These are phyloP conservation scores for Talaromyces verruculosus DNA, from an alignment of 2,329 filamentous ascomycete species.

Conservation along the genomic window DNA sequence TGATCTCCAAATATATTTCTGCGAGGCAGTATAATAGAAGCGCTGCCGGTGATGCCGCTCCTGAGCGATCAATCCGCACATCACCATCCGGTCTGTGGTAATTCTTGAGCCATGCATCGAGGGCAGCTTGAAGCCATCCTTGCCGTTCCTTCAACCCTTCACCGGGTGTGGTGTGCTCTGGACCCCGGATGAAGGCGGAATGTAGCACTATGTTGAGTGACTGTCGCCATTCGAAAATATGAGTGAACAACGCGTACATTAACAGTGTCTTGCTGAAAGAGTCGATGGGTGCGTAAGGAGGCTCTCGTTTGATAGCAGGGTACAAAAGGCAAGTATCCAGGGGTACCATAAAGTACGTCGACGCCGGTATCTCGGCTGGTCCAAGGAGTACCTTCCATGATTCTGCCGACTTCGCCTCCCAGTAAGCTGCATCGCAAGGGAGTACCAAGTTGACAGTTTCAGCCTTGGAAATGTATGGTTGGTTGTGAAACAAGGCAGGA, in stretches of 20 bases:
- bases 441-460: constrained; percentile 21
- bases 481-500: constrained; percentile 21
- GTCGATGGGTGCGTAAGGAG: constrained; percentile 21
- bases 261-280: constrained; percentile 18
- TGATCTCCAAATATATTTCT: neutral
- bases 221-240: constrained; percentile 23
- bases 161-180: constrained; percentile 13
- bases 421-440: constrained; percentile 18
- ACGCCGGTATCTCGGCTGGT: constrained; percentile 18
- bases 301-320: constrained; percentile 14
- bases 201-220: constrained; percentile 20
- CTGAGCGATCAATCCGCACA: neutral
- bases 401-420: constrained; percentile 21
- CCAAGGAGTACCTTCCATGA: constrained; percentile 22
- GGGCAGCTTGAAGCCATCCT: constrained; percentile 15
- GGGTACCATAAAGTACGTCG: constrained; percentile 22
- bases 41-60: neutral
- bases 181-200: constrained; percentile 19
- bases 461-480: constrained; percentile 22
- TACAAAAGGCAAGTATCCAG: constrained; percentile 22
- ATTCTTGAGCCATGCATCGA: constrained; percentile 18
- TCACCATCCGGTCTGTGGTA: constrained; percentile 13
- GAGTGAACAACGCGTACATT: constrained; percentile 20
- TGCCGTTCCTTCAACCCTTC: constrained; percentile 20
- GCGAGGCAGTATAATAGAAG: neutral